Evolutionary conservation across 2,329 filamentous ascomycete species (phyloP).

Genomic region (Aspergillus vadensis): DNA sequence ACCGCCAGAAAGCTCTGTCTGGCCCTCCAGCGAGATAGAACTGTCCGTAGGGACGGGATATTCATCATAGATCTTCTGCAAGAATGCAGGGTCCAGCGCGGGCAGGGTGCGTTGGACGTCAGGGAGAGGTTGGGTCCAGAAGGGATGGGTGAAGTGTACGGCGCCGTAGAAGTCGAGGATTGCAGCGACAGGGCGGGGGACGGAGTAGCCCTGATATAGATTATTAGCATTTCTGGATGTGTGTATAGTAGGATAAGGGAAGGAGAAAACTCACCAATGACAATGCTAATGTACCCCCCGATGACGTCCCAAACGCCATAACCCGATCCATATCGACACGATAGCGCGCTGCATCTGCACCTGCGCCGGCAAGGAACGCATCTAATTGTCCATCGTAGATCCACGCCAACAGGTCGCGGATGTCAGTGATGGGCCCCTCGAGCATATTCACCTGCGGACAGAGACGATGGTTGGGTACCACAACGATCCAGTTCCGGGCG

Average conservation of each 20-base stretch:
- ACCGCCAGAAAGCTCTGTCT: slow-evolving; percentile 20
- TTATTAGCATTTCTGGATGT: neutral
- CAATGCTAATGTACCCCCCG: slow-evolving; percentile 52
- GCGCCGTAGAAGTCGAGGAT: slow-evolving; percentile 50
- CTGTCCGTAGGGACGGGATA: slow-evolving; percentile 41
- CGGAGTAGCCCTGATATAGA: slow-evolving; percentile 39
- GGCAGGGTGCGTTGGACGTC: slow-evolving; percentile 34
- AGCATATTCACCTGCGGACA: slow-evolving; percentile 52
- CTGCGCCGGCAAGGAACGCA: slow-evolving; percentile 22
- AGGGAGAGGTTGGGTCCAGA: slow-evolving; percentile 40
- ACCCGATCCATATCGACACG: slow-evolving; percentile 36
- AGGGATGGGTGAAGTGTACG: slow-evolving; percentile 41
- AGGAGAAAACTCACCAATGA: slow-evolving; percentile 33
- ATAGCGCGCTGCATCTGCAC: slow-evolving; percentile 16
- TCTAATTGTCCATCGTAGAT: slow-evolving; percentile 38
- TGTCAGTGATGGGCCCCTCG: slow-evolving; percentile 52
- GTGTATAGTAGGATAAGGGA: neutral
- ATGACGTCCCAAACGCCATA: slow-evolving; percentile 53
- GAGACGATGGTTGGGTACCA: slow-evolving; percentile 37
- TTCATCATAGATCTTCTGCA: slow-evolving; percentile 41
- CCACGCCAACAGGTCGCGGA: slow-evolving; percentile 49
- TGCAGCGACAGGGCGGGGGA: slow-evolving; percentile 38
- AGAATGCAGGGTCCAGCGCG: slow-evolving; percentile 29
- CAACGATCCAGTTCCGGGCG: slow-evolving; percentile 41
- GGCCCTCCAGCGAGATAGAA: slow-evolving; percentile 47